Evolutionary conservation across 352 stramenopile genomes (phyloP), one percentile per base, ranked within the genome.

Genomic region (Blastocystis sp.): DNA sequence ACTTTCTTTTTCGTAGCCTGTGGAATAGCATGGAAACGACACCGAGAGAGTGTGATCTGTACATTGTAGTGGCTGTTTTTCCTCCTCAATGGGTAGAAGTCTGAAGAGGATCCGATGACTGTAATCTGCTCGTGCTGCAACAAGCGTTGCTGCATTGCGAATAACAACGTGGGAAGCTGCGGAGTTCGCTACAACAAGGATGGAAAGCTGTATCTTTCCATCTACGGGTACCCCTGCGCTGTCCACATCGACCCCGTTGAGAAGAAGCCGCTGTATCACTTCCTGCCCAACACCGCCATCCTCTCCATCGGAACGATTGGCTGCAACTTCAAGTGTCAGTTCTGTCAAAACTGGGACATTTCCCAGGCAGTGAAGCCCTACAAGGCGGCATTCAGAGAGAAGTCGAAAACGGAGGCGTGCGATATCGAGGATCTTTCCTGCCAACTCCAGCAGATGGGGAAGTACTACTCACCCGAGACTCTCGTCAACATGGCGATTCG

Each of bases 301-400:
- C 67, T 88, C 23, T 88, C 78, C 2, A 79, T 88, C 64, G 78
- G 78, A n/a, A 88, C 78, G n/a, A 62, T 88, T 38, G 78, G 78
- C 14, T 88, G 78, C 60, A 88, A 88, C 53, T 88, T 77, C 60
- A 88, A 88, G 9, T 88, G 78, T 34, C 43, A 45, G 7, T 88
- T 88, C 78, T 88, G 78, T 53, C 78, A 88, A 19, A 88, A 88
- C 41, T 88, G 78, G 78, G 78, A 88, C 48, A 88, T 88, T 62
- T 88, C 78, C 10, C 78, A 88, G 28, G 74, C 74, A 67, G 74
- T 67, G 45, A 41, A 69, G 34, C 11, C 52, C 3, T 28, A 69
- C 11, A 45, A 69, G 52, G 38, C 10, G 40, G 28, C 45, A 5
- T n/a, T 81, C 23, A 67, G 45, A n/a, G 56, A 69, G 23, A 52